Base-by-base conservation (phyloP, 2,329 filamentous ascomycete species). In the Aspergillus fijiensis region DNA sequence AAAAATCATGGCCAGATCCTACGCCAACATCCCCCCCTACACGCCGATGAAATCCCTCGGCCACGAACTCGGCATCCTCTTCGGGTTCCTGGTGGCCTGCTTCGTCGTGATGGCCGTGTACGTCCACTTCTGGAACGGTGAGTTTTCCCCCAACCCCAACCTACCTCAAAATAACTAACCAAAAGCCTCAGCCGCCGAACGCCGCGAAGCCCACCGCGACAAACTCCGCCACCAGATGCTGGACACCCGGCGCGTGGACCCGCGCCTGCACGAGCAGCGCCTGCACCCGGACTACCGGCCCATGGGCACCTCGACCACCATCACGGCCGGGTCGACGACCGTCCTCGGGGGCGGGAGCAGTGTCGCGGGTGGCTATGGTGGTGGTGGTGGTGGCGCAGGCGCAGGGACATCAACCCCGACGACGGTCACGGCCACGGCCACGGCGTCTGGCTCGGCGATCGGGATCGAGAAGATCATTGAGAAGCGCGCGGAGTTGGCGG, bases 21-120 rank as follows among this genome's bases (percentile, higher is more conserved):
- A 42, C 5, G 39, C 57, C 25, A 66, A 65, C 35, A 63, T 68
- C 31, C 70, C 70, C 10, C 69, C 70, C 2, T 70, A 67, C 55
- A 71, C 69, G 4, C 66, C 70, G n/a, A 69, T 70, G 55, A 61
- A 66, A 49, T 72, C 73, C 5, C 66, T 77, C 11, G 65, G 61
- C 21, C 70, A 70, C 33, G 77, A 79, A 64, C 64, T 79, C 21
- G 75, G 75, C 27, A 70, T 77, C 31, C 72, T 77, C 64, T 76
- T 77, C 60, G 76, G 68, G 19, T 78, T 79, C 56, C 65, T 77
- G 1, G 66, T 56, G 23, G 69, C 71, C 4, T 74, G 67, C 52
- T 51, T 74, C 39, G 60, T 75, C 10, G 74, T 70, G 5, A 73
- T 77, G 60, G 71, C 49, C 0, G 58, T 71, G 3, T 78, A 78